Evolutionary conservation across 2,329 filamentous ascomycete species (phyloP).

Genomic region (Scedosporium dehoogii): DNA sequence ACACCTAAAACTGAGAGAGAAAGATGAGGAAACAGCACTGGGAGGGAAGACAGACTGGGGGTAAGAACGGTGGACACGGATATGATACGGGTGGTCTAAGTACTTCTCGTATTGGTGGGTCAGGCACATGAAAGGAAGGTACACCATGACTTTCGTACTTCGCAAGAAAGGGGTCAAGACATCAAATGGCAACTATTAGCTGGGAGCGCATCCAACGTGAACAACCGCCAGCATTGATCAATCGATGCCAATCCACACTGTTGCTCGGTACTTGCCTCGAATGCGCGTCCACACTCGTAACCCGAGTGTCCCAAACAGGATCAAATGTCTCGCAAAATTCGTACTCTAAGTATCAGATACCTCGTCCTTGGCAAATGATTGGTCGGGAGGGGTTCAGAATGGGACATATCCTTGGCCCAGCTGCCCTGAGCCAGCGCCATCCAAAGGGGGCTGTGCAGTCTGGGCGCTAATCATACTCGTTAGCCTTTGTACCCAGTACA

Average conservation of each 20-base stretch:
- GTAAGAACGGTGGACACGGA: not conserved
- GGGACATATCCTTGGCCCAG: not conserved
- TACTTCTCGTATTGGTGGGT: not conserved
- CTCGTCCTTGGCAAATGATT: not conserved
- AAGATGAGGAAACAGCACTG: not conserved
- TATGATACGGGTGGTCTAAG: not conserved
- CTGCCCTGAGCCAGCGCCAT: not conserved
- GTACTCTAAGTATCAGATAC: not conserved
- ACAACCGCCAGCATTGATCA: too few relatives aligned
- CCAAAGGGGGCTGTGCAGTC: conserved; percentile 4
- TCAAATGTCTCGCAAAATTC: not conserved
- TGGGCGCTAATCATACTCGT: not conserved
- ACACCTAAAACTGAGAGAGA: not conserved
- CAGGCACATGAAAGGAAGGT: not conserved
- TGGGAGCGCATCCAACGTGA: not conserved
- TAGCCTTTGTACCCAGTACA: not conserved
- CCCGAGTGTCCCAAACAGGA: not conserved
- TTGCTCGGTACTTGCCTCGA: too few relatives aligned
- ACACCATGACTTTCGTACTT: not conserved
- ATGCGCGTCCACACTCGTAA: not conserved
- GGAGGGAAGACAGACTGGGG: not conserved
- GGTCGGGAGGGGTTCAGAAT: not conserved
- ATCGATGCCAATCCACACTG: too few relatives aligned
- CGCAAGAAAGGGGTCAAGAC: too few relatives aligned
- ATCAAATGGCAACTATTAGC: too few relatives aligned